Conservation (phyloP, 163 green algal species). For the Chlamydomonas reinhardtii region DNA sequence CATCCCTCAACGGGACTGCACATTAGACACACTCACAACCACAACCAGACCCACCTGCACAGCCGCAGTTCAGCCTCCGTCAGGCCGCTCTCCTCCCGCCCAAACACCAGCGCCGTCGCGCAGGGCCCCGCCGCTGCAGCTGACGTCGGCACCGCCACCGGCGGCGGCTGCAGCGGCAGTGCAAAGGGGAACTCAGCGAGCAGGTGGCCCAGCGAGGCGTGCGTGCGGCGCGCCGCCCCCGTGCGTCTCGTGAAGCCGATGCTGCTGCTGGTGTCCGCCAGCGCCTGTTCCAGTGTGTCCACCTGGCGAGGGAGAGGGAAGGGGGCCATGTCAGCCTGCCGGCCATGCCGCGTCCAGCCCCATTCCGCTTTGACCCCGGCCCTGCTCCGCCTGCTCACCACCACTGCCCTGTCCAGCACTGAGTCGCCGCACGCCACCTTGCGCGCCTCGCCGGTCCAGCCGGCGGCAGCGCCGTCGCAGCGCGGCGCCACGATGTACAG, state of each 20-base stretch:
- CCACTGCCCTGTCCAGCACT: slow-evolving; percentile 45
- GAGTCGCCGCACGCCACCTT: slow-evolving; percentile 55
- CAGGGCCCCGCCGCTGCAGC: neutral
- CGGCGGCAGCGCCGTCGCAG: slow-evolving; percentile 26
- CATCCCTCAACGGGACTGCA: too few relatives aligned
- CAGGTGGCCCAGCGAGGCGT: slow-evolving; percentile 55
- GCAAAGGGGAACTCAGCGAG: slow-evolving; percentile 39
- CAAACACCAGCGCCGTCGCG: slow-evolving; percentile 81
- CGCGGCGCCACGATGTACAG: slow-evolving; percentile 60
- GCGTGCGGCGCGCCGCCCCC: slow-evolving; percentile 55
- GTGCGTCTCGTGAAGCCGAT: slow-evolving; percentile 67
- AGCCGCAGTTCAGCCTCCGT: slow-evolving; percentile 78
- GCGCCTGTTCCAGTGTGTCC: slow-evolving; percentile 43
- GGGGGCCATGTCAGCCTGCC: too few relatives aligned
- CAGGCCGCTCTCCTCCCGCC: slow-evolving; percentile 84
- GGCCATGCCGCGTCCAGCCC: too few relatives aligned
- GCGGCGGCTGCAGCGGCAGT: slow-evolving; percentile 6
- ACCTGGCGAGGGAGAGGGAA: too few relatives aligned
- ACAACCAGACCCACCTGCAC: slow-evolving; percentile 55
- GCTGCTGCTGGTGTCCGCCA: slow-evolving; percentile 59
- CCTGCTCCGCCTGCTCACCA: slow-evolving; percentile 31
- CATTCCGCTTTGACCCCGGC: too few relatives aligned
- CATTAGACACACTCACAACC: neutral
- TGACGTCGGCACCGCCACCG: too few relatives aligned
- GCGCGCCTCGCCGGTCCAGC: slow-evolving; percentile 34